Conservation (phyloP, 306 rosid genomes). For the Sphenostylis stenocarpa region DNA sequence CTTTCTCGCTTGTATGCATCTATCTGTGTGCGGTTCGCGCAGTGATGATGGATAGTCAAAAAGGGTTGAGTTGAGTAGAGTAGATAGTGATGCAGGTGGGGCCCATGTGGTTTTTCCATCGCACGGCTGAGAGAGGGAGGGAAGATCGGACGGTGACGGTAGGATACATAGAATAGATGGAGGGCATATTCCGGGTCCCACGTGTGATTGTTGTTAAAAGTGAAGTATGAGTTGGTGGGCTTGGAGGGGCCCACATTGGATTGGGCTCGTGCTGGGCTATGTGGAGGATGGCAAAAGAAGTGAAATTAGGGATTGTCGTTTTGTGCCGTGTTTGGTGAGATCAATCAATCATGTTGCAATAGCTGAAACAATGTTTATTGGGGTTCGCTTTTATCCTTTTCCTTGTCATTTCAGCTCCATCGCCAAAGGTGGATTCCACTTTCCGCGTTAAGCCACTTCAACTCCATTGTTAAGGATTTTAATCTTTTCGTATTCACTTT, state of each 20-base stretch:
- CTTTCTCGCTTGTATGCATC: background rate
- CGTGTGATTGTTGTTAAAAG: background rate
- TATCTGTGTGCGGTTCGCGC: background rate
- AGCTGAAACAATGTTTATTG: background rate
- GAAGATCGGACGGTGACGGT: conserved; percentile 29
- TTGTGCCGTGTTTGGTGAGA: conserved; percentile 7
- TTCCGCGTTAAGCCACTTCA: conserved; percentile 1
- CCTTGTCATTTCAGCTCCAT: background rate
- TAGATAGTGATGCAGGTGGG: background rate
- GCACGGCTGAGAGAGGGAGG: conserved; percentile 31
- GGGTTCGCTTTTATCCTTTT: background rate
- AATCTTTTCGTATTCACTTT: background rate
- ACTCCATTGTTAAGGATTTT: background rate
- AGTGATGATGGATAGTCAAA: conserved; percentile 25
- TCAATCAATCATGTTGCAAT: background rate
- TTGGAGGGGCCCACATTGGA: background rate
- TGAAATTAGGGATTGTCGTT: background rate
- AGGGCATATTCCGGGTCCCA: conserved; percentile 28
- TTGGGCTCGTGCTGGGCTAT: conserved; percentile 16
- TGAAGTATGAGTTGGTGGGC: conserved; percentile 19
- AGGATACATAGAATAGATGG: background rate
- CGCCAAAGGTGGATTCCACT: background rate
- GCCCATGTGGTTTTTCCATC: conserved; percentile 25
- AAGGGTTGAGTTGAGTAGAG: background rate
- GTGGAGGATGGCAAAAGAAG: background rate